Base-by-base conservation (phyloP, 2,329 filamentous ascomycete species). In the Macrophomina pseudophaseolina region DNA sequence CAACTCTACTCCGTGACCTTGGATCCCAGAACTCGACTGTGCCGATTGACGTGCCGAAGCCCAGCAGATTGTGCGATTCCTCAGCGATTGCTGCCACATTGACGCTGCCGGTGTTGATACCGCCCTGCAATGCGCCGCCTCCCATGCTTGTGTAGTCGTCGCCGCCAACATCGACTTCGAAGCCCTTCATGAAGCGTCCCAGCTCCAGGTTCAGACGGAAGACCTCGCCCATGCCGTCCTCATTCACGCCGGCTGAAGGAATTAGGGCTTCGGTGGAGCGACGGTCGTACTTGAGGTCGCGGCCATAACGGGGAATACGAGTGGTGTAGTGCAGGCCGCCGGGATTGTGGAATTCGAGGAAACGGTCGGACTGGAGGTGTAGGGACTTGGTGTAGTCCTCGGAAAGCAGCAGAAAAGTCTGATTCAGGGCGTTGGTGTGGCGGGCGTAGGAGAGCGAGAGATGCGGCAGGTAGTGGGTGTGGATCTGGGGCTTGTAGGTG, bases 21-120 rank as follows among this genome's bases (percentile, higher is more conserved):
- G 94, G 87, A 76, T 99, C 95, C 92, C 94, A 99, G 74, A 98
- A 94, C 76, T 99, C 95, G 32, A 98, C 92, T 0, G 94, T 97
- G n/a, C 95, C 94, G 66, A 95, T 83, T 2, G 93, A 94, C 1
- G 95, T 99, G 63, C 96, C 95, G 73, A 99, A 99, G 0, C 94
- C 94, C 40, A 94, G 85, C 4, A 99, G 84, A 66, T 95, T 95
- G 77, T 99, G 95, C 56, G 91, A 94, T 48, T 90, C 87, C 75
- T 97, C 92, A 3, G 95, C 95, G 68, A 97, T 88, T 3, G 94
- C 90, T 12, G 89, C 94, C 7, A 90, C 90, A 75, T 98, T 97
- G 63, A 98, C 93, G 60, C 91, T 90, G 14, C 94, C 93, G 0
- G 92, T 90, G 66, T 90, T 86, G 54, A 97, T 91, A 58, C 94